Percentiles rank a stretch among this genome's conserved stretches.
These are phyloP conservation scores for Xylaria sp. DNA, from an alignment of 2,329 filamentous ascomycete species.

Conservation along the genomic window DNA sequence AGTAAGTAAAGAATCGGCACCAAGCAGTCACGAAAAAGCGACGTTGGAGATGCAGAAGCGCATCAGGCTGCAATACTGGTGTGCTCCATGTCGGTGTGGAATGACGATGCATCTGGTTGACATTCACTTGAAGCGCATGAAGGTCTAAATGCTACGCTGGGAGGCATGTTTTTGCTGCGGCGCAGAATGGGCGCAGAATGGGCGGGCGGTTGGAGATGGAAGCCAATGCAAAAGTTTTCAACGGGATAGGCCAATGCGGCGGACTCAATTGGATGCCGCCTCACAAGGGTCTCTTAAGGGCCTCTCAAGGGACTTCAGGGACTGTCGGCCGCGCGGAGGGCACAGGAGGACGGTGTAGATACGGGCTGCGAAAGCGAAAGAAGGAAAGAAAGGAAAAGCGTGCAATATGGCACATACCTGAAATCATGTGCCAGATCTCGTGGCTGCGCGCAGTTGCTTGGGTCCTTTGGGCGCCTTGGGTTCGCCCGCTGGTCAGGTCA, in stretches of 20 bases:
- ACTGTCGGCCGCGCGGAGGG: too few relatives aligned
- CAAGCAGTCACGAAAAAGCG: background rate
- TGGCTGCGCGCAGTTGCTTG: slow-evolving; percentile 37
- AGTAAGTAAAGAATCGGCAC: background rate
- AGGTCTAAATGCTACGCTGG: slow-evolving; percentile 17
- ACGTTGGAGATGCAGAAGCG: background rate
- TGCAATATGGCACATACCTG: slow-evolving; percentile 31
- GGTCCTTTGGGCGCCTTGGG: slow-evolving; percentile 33
- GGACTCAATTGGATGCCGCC: background rate
- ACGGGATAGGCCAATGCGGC: background rate
- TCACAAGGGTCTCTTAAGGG: background rate
- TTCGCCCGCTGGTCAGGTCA: slow-evolving; percentile 39
- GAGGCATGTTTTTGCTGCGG: slow-evolving; percentile 14
- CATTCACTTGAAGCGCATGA: slow-evolving; percentile 20
- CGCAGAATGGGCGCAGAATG: background rate
- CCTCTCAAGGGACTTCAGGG: too few relatives aligned
- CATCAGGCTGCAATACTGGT: slow-evolving; percentile 6
- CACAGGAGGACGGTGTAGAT: background rate
- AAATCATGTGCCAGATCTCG: slow-evolving; percentile 41
- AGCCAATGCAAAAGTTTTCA: slow-evolving; percentile 15
- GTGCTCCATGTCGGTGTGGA: slow-evolving; percentile 1
- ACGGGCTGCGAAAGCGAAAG: background rate
- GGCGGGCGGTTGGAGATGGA: background rate
- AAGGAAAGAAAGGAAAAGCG: background rate
- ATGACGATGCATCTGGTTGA: slow-evolving; percentile 1